Base-by-base conservation (phyloP, 2,329 filamentous ascomycete genomes). In the Epichloe uncinata region DNA sequence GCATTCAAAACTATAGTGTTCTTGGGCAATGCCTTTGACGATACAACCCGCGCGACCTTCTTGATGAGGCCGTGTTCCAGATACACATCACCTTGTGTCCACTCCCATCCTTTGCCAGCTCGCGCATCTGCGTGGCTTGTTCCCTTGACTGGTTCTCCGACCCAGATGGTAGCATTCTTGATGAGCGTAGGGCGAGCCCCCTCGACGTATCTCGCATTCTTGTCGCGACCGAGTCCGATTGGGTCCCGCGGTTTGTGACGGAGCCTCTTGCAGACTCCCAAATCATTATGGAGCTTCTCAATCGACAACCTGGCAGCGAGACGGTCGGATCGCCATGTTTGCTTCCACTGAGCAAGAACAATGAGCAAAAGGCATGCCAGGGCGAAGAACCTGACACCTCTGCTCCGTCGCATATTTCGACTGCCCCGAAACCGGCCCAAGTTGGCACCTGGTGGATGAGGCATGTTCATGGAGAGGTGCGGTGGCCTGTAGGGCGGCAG, bases 81-180 rank as follows among this genome's bases (percentile, higher is more conserved):
- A 37, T 78, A 71, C 5, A 85, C 73, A 55, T 85, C 81, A 15
- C 77, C 72, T 2, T 60, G 60, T 35, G 73, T 66, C 82, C 82
- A 85, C 22, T 68, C 61, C 65, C 74, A 84, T 34, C 79, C 79
- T 51, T 75, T 75, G 16, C 81, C 81, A 30, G 69, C 69, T 40
- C 72, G 70, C 1, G 77, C 77, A 56, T 80, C 78, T 43, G 74
- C 72, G 5, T 67, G 61, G 6, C 70, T 73, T 1, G 65, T 69
- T 9, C 77, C 78, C 36, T 69, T 51, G 0, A 58, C 61, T 0
- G 82, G 77, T 63, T 84, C 81, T 35, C 81, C 82, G 3, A 77
- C 69, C 82, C 81, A 85, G 18, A 85, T 71, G 1, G 76, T 80
- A 4, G 81, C 81, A 59, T 85, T 85, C 53, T 72, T 76, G 55